Evolutionary conservation across 768 basidiomycete species (phyloP), one percentile per base, ranked within the genome.

Genomic region (Mycena venus): DNA sequence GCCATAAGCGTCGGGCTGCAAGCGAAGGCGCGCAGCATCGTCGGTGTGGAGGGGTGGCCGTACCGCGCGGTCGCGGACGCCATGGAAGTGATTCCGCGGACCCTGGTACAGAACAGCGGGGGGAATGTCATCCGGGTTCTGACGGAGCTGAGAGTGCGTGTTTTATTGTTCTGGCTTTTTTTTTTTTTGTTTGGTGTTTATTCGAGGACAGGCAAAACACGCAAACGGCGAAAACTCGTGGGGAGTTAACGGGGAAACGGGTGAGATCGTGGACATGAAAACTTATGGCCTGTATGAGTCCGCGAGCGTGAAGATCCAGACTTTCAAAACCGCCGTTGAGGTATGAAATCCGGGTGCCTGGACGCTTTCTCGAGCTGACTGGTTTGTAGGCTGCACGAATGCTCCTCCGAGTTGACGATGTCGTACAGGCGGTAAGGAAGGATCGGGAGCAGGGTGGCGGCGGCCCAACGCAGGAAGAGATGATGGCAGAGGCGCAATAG

Each of bases 241-340:
- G 92, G 98, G 98, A 67, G 95, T 99, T 44, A 93, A 99, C 77
- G 98, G 98, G 27, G 95, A 99, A 79, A 97, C 95, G 9, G 98
- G 98, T 29, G 98, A 97, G 85, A 93, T 97, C 47, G 95, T 95
- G 49, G 96, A 99, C 82, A 99, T 99, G 98, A 97, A 96, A 82
- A 84, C 86, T 56, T 98, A 99, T 82, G 97, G 97, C 1, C 85
- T 99, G 72, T 96, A 96, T 77, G 98, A 99, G 86, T 96, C 95
- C 40, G 97, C 98, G 6, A 96, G 96, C 77, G 98, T 99, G 81
- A 99, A 99, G 94, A 94, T 98, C 40, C 98, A 99, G 88, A 99
- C 93, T 11, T 86, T 98, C 80, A 99, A 99, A 90, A 99, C 97
- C 10, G 97, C 98, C 21, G 94, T 99, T 79, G 97, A 99, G 91